Percentiles rank a stretch among this genome's conserved stretches.
Evolutionary conservation across 1,284 basidiomycete genomes (phyloP).

Genomic region (Pseudozyma sp.): DNA sequence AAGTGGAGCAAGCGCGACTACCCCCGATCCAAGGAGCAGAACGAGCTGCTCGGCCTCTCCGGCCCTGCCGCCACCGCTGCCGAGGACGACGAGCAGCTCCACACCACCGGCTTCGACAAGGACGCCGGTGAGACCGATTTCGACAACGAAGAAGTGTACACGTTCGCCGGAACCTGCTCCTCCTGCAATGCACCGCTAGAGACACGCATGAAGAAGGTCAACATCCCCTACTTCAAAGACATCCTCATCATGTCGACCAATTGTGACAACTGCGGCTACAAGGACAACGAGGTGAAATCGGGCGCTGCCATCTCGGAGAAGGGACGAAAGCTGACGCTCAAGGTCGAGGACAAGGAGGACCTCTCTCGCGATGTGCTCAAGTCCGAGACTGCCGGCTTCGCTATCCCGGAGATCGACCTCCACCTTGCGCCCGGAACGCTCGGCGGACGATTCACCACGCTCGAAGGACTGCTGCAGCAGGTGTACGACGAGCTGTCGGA

Average conservation of each 20-base stretch:
- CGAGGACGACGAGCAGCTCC: constrained; percentile 68
- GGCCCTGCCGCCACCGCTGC: constrained; percentile 62
- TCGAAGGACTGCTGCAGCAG: constrained; percentile 94
- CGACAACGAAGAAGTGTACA: constrained; percentile 84
- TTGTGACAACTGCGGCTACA: constrained; percentile 92
- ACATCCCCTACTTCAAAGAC: constrained; percentile 99
- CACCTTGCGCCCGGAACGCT: constrained; percentile 91
- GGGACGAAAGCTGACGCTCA: constrained; percentile 88
- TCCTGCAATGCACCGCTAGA: constrained; percentile 85
- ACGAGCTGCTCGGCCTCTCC: constrained; percentile 80
- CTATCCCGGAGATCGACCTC: constrained; percentile 94
- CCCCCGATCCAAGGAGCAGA: constrained; percentile 84
- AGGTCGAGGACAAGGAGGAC: constrained; percentile 92
- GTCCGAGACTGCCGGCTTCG: constrained; percentile 80
- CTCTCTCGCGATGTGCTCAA: constrained; percentile 88
- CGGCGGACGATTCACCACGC: constrained; percentile 96
- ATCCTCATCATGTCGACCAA: constrained; percentile 99
- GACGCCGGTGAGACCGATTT: constrained; percentile 68
- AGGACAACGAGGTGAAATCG: constrained; percentile 97
- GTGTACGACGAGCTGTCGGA: constrained; percentile 94
- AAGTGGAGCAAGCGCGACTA: constrained; percentile 94
- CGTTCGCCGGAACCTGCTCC: constrained; percentile 88
- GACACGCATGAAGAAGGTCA: constrained; percentile 95
- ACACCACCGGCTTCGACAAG: constrained; percentile 62
- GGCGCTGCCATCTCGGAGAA: constrained; percentile 86